phyloP scores from a whole-genome alignment of 2,329 filamentous ascomycete species.

The Ceratocystis papillata region DNA sequence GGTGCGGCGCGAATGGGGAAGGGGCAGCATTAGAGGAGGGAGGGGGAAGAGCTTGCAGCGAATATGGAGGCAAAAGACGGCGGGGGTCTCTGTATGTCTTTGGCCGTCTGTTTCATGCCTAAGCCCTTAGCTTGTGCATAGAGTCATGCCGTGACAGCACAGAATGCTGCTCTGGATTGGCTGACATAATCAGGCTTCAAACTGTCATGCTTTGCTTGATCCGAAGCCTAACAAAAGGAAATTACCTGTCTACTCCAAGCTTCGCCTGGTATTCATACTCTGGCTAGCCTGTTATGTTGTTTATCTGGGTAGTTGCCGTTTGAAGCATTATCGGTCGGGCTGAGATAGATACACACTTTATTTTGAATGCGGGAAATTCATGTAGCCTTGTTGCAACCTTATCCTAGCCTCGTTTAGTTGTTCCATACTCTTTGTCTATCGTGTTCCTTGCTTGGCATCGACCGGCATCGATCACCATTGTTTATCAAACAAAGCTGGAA shows the following conservation, averaged over 20 bases:
- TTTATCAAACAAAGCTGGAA: too few relatives aligned
- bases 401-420: not conserved
- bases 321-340: slow-evolving; percentile 4
- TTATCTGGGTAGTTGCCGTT: not conserved
- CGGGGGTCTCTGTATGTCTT: not conserved
- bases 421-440: too few relatives aligned
- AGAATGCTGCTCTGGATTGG: not conserved
- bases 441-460: too few relatives aligned
- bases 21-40: not conserved
- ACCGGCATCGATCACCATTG: too few relatives aligned
- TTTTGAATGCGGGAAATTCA: not conserved
- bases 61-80: not conserved
- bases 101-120: not conserved
- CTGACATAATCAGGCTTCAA: slow-evolving; percentile 13
- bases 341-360: slow-evolving; percentile 2
- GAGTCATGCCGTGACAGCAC: not conserved
- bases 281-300: not conserved
- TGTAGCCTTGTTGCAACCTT: not conserved
- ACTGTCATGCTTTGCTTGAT: not conserved
- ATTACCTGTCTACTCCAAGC: not conserved
- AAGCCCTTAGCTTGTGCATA: not conserved
- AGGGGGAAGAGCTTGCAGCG: too few relatives aligned
- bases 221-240: not conserved
- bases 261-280: not conserved
- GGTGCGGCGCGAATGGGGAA: not conserved